A percentile compares a stretch with the other conserved stretches of the same genome.
Evolutionary conservation across 148 eudicot genomes (phyloP).

Genomic region (Vaccinium darrowii): DNA sequence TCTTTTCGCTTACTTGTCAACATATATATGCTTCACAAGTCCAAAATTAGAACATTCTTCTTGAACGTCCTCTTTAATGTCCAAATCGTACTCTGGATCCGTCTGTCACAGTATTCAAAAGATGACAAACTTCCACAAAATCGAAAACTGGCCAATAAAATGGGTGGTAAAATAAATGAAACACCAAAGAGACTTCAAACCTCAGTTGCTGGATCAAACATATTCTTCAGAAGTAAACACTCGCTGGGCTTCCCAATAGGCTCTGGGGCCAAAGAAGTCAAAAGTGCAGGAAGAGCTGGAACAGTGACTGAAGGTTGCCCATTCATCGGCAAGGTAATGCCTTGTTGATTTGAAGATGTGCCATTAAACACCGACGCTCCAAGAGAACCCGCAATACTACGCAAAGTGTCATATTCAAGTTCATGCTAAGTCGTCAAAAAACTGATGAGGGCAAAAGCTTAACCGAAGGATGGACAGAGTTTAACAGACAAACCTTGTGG

Average conservation of each 20-base stretch:
- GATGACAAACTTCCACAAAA: constrained; percentile 8
- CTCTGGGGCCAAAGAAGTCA: constrained; percentile 52
- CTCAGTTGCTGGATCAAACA: constrained; percentile 95
- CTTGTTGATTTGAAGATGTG: constrained; percentile 55
- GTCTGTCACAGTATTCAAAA: constrained; percentile 35
- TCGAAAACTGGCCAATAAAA: not conserved
- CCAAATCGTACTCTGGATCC: constrained; percentile 91
- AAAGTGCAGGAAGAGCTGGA: constrained; percentile 55
- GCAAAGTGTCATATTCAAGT: not conserved
- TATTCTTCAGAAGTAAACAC: constrained; percentile 85
- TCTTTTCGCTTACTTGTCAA: constrained; percentile 61
- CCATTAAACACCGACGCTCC: constrained; percentile 70
- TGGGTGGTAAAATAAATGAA: not conserved
- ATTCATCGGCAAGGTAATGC: constrained; percentile 46
- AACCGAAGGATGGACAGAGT: not conserved
- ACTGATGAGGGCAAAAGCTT: not conserved
- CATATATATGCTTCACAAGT: constrained; percentile 63
- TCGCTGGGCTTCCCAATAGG: constrained; percentile 87
- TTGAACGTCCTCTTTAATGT: constrained; percentile 77
- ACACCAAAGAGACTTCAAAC: constrained; percentile 24
- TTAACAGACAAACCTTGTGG: constrained; percentile 57
- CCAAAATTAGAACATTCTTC: constrained; percentile 85
- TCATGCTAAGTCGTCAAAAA: not conserved
- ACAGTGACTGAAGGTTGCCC: constrained; percentile 46
- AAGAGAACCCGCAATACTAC: constrained; percentile 65